Evolutionary conservation across 208 protist genomes (phyloP).

Genomic region (Wallacemonas sp.): DNA sequence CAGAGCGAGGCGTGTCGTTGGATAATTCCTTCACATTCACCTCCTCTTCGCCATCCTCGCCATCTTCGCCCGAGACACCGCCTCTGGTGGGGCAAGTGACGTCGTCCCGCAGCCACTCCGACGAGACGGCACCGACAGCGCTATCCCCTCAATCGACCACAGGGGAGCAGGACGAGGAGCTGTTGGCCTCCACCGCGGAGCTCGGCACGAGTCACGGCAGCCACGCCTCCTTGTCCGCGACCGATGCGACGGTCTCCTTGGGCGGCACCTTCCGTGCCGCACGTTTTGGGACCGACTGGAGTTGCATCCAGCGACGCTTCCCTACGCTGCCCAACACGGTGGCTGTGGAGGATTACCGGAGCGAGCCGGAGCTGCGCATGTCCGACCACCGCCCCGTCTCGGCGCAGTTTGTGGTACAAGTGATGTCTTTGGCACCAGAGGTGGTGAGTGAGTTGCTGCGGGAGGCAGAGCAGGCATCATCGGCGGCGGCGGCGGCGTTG

Average conservation of each 20-base stretch:
- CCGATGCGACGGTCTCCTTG: neutral
- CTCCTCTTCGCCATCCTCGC: too few species aligned
- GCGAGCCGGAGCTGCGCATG: conserved; percentile 41
- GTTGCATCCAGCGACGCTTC: conserved; percentile 23
- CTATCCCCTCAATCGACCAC: too few species aligned
- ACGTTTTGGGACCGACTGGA: conserved; percentile 21
- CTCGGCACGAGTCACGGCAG: neutral
- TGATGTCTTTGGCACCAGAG: conserved; percentile 38
- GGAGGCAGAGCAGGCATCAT: neutral
- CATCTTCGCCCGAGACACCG: neutral
- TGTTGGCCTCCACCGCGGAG: neutral
- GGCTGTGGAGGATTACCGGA: conserved; percentile 43
- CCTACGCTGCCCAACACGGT: conserved; percentile 59
- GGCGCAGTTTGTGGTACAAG: conserved; percentile 66
- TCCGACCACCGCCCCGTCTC: conserved; percentile 78
- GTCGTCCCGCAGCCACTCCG: too few species aligned
- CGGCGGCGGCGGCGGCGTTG: too few species aligned
- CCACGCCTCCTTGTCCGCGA: neutral
- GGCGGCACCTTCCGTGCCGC: conserved; percentile 31
- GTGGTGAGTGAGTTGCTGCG: conserved; percentile 36
- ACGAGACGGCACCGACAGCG: too few species aligned
- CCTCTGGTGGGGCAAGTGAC: too few species aligned
- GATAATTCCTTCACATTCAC: too few species aligned
- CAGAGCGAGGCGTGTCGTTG: too few species aligned
- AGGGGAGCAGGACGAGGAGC: neutral